Evolutionary conservation across 805 yeast species (phyloP).

Genomic region (Candida hispaniensis): DNA sequence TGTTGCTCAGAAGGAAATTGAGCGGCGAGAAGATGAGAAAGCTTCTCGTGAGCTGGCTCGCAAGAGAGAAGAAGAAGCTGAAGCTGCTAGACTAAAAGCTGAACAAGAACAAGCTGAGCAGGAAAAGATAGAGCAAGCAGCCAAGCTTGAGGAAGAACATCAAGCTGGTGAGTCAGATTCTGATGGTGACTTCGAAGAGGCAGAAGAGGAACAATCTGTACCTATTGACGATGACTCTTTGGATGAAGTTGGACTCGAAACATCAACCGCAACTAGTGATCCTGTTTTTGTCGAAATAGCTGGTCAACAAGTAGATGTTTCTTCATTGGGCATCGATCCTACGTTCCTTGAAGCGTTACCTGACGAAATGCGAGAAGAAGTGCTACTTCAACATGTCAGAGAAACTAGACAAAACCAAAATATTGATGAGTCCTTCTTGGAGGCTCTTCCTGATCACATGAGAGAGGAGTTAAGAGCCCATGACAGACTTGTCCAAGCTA

Average conservation of each 20-base stretch:
- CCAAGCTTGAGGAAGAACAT: constrained; percentile 1
- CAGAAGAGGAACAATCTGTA: constrained; percentile 6
- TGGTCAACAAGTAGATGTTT: constrained; percentile 68
- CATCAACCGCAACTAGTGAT: constrained; percentile 22
- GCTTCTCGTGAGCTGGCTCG: too few relatives aligned
- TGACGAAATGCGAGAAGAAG: constrained; percentile 88
- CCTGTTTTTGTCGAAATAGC: constrained; percentile 67
- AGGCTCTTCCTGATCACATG: constrained; percentile 61
- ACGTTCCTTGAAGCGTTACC: constrained; percentile 84
- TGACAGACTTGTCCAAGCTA: constrained; percentile 20
- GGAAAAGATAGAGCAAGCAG: constrained; percentile 8
- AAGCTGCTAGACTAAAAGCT: neutral
- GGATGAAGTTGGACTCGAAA: constrained; percentile 4
- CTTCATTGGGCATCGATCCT: constrained; percentile 87
- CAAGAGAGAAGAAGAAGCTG: neutral
- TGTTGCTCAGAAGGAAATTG: constrained; percentile 6
- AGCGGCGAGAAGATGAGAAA: constrained; percentile 10
- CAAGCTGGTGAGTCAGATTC: constrained; percentile 1
- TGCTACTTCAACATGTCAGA: constrained; percentile 32
- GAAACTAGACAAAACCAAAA: constrained; percentile 30
- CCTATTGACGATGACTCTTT: constrained; percentile 8
- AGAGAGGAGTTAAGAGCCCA: constrained; percentile 33
- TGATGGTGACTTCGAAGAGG: neutral
- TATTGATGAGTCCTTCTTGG: constrained; percentile 67
- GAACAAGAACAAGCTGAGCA: constrained; percentile 4